Evolutionary conservation across 495 filamentous ascomycete species (phyloP).

Genomic region (Amphirosellinia nigrospora): DNA sequence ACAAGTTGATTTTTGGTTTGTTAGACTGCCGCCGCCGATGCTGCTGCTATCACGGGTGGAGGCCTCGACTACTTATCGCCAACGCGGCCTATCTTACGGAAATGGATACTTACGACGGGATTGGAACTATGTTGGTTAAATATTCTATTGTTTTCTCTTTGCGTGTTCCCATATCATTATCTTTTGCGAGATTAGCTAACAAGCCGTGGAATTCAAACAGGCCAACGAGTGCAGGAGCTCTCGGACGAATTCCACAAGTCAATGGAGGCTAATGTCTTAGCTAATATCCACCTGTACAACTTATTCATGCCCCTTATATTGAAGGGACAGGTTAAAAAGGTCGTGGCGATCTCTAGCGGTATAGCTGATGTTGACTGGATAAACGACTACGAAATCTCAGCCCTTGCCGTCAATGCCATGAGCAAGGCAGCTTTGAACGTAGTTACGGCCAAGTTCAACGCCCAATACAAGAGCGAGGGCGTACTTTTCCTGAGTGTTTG

Average conservation of each 20-base stretch:
- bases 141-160: not conserved
- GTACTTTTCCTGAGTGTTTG: constrained; percentile 57
- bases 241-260: constrained; percentile 34
- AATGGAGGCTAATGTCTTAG: constrained; percentile 56
- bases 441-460: constrained; percentile 54
- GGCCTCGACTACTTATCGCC: constrained; percentile 60
- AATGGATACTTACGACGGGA: constrained; percentile 33
- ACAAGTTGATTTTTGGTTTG: not conserved
- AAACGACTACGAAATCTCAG: constrained; percentile 37
- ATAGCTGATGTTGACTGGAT: constrained; percentile 47
- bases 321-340: constrained; percentile 59
- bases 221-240: constrained; percentile 37
- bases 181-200: not conserved
- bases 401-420: constrained; percentile 38
- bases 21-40: constrained; percentile 38
- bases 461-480: constrained; percentile 56
- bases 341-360: constrained; percentile 58
- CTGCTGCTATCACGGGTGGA: constrained; percentile 45
- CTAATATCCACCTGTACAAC: constrained; percentile 59
- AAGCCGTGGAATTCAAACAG: constrained; percentile 26
- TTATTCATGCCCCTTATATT: constrained; percentile 58
- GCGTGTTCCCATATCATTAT: not conserved
- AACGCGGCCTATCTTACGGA: constrained; percentile 48
- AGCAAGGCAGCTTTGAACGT: constrained; percentile 55
- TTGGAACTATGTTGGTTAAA: constrained; percentile 36